Evolutionary conservation across 2,329 filamentous ascomycete genomes (phyloP).

Genomic region (Microcyclospora tardicrescens): DNA sequence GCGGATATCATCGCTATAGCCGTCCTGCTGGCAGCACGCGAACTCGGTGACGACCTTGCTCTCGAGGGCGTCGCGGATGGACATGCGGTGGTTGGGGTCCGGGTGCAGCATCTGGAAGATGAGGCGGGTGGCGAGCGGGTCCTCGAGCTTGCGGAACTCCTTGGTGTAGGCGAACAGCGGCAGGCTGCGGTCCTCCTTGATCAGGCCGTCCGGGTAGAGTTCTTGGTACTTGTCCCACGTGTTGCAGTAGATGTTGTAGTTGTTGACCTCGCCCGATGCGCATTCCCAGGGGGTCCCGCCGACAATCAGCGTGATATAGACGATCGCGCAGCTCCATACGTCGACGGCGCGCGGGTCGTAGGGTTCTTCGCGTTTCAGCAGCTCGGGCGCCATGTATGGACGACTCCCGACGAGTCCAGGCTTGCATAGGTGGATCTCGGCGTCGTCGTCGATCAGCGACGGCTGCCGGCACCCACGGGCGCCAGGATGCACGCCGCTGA

Average conservation of each 20-base stretch:
- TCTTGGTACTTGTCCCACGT: conserved; percentile 58
- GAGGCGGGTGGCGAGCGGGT: conserved; percentile 55
- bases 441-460: conserved; percentile 59
- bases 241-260: conserved; percentile 51
- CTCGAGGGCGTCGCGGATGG: conserved; percentile 54
- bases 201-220: conserved; percentile 38
- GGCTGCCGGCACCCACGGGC: conserved; percentile 40
- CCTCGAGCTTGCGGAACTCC: conserved; percentile 53
- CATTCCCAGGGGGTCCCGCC: conserved; percentile 62
- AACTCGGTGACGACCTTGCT: conserved; percentile 31
- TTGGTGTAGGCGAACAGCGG: conserved; percentile 48
- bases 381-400: conserved; percentile 80
- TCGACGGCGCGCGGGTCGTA: conserved; percentile 71
- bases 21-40: conserved; percentile 20
- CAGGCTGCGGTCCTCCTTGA: conserved; percentile 32
- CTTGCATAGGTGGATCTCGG: conserved; percentile 54
- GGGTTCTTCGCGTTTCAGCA: conserved; percentile 51
- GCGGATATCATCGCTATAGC: conserved; percentile 23
- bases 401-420: conserved; percentile 75
- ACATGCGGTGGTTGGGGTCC: conserved; percentile 55
- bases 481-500: conserved; percentile 68
- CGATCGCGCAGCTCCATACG: conserved; percentile 74
- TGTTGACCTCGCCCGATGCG: conserved; percentile 41
- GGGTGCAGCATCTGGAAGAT: conserved; percentile 75
- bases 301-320: conserved; percentile 66